Percentiles rank a stretch among this genome's conserved stretches.
phyloP scores from a whole-genome alignment of 257 asterid species.

The Phtheirospermum japonicum region DNA sequence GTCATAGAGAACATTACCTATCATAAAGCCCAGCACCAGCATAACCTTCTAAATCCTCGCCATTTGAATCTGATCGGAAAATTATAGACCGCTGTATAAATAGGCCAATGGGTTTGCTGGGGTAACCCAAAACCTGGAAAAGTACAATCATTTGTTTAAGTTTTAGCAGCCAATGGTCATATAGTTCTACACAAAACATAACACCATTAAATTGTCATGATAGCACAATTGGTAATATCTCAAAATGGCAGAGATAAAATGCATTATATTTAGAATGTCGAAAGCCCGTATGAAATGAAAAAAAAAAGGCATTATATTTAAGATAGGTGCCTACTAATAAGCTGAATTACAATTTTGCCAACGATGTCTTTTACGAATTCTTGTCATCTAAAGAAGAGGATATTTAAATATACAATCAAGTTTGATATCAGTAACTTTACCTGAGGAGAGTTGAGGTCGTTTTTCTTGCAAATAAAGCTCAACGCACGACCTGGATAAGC shows the following conservation, averaged over 20 bases:
- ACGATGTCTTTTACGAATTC: neutral
- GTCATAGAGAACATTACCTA: slow-evolving; percentile 46
- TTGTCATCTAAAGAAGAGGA: slow-evolving; percentile 3
- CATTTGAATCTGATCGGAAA: slow-evolving; percentile 98
- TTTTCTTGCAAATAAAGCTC: slow-evolving; percentile 92
- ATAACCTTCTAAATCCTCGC: slow-evolving; percentile 98
- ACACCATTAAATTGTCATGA: neutral
- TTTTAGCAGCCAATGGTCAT: slow-evolving; percentile 10
- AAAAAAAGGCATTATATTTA: too few relatives aligned
- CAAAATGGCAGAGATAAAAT: neutral
- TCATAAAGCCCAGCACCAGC: slow-evolving; percentile 99
- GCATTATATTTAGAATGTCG: neutral
- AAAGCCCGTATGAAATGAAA: neutral
- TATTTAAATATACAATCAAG: slow-evolving; percentile 21
- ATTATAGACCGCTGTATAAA: slow-evolving; percentile 74
- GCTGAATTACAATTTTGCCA: slow-evolving; percentile 10
- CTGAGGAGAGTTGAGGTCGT: slow-evolving; percentile 70
- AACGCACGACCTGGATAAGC: slow-evolving; percentile 99
- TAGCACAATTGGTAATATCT: slow-evolving; percentile 2
- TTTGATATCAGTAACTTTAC: slow-evolving; percentile 35
- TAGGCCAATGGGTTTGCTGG: slow-evolving; percentile 97
- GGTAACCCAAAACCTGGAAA: slow-evolving; percentile 89
- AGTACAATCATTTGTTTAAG: slow-evolving; percentile 20
- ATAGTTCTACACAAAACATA: slow-evolving; percentile 16
- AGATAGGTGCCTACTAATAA: neutral